Base-by-base conservation (phyloP, 108 stramenopile genomes). In the Nannochloropsis salina region DNA sequence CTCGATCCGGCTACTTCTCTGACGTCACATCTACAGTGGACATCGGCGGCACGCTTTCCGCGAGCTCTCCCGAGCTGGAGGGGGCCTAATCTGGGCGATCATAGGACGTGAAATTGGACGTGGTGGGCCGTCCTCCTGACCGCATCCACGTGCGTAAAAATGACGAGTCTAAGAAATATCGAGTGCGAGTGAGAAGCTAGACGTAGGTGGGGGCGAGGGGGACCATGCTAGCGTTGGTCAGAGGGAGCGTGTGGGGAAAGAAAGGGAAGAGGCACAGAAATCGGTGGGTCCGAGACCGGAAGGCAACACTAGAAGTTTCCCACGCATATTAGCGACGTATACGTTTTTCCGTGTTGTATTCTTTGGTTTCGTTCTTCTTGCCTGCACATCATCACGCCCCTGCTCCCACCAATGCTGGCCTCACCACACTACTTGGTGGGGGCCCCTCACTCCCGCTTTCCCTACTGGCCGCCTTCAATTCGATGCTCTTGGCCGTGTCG, bases 381-480 rank as follows among this genome's bases (percentile, higher is more conserved):
- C 31, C 31, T 31, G 31, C 31, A 31, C 31, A 31, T 31, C 31
- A 31, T 31, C 6, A 74, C 61, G 61, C 61, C 93, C 94, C 84
- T 94, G 95, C 80, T 94, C 93, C 85, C 91, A 93, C 82, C 93
- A 94, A 44, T 94, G 94, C 85, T 94, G 93, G 15, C 6, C n/a
- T 6, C 51, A 74, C 81, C 31, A 79, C 41, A 22, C 41, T 12
- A 44, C 42, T 44, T 43, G 8, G 18, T 9, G 11, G 84, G 89
- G 86, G 43, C 89, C 91, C 9, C 90, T 88, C 82, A 90, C 91
- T 61, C 87, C 90, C 2, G 89, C 90, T 11, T 91, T 90, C 82
- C 85, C 89, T 42, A 83, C 86, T 20, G 83, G 79, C 31, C 61
- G 15, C 61, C 61, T 74, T 74, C 61, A 74, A 4, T n/a, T 74